phyloP scores from a whole-genome alignment of 2,329 filamentous ascomycete genomes.

The Paraphaeosphaeria sporulosa region DNA sequence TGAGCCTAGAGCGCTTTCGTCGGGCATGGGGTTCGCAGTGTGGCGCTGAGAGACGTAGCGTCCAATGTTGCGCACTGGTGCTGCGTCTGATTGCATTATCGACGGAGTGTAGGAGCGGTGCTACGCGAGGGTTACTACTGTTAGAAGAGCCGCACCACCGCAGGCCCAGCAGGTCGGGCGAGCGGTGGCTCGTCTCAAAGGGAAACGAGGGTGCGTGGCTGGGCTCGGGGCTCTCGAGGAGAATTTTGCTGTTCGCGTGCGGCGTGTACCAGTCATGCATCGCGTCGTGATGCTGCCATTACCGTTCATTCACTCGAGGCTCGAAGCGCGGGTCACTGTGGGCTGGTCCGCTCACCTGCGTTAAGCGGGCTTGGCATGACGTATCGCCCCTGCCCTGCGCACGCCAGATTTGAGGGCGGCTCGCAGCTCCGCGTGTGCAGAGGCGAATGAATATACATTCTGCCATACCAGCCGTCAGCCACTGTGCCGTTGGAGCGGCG shows the following conservation, averaged over 20 bases:
- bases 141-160: neutral
- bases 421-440: neutral
- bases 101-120: neutral
- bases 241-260: no score
- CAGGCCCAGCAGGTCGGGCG: no score
- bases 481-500: neutral
- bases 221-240: no score
- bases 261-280: no score
- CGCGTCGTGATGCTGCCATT: no score
- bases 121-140: neutral
- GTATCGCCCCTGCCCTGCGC: neutral
- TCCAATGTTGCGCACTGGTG: no score
- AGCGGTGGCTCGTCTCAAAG: neutral
- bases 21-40: neutral
- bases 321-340: no score
- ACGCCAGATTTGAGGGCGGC: no score
- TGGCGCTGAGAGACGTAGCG: no score
- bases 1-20: constrained; percentile 1
- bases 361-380: constrained; percentile 3
- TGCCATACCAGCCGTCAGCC: neutral
- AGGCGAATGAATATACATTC: neutral
- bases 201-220: neutral
- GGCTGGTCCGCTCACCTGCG: no score
- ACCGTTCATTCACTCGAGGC: neutral
- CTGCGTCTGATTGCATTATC: neutral